Evolutionary conservation across 495 filamentous ascomycete genomes (phyloP).

Genomic region (Margaritispora aquatica): DNA sequence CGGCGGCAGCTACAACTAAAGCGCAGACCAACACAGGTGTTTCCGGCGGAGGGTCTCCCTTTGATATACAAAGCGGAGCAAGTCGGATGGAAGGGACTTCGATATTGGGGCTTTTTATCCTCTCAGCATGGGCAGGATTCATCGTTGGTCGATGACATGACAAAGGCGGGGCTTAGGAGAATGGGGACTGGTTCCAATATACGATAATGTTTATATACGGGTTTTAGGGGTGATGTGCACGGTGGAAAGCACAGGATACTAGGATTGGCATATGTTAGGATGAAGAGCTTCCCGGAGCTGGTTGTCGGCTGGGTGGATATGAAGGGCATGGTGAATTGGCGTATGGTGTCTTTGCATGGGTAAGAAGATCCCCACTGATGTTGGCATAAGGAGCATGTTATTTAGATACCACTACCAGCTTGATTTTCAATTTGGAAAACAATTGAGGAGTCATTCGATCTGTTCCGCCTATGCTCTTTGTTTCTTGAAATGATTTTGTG

Average conservation of each 20-base stretch:
- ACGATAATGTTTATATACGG: conserved; percentile 2
- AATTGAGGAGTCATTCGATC: conserved; percentile 10
- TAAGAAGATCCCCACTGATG: background rate
- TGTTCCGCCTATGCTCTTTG: too few relatives aligned
- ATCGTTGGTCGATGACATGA: background rate
- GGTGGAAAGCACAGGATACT: background rate
- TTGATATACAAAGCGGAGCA: conserved; percentile 1
- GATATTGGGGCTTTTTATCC: background rate
- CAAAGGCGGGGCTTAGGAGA: background rate
- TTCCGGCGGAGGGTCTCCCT: background rate
- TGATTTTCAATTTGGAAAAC: conserved; percentile 2
- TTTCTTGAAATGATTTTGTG: too few relatives aligned
- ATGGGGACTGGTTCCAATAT: background rate
- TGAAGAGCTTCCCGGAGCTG: background rate
- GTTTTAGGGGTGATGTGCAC: background rate
- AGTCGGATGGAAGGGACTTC: background rate
- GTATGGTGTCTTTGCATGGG: background rate
- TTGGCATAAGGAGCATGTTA: background rate
- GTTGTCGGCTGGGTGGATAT: background rate
- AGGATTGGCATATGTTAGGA: background rate
- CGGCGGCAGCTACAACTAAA: background rate
- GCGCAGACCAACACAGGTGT: background rate
- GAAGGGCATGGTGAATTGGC: background rate
- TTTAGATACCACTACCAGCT: background rate
- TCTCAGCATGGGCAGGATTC: background rate